Evolutionary conservation across 495 filamentous ascomycete genomes (phyloP), one percentile per base, ranked within the genome.

Genomic region (Xylaria castorea): DNA sequence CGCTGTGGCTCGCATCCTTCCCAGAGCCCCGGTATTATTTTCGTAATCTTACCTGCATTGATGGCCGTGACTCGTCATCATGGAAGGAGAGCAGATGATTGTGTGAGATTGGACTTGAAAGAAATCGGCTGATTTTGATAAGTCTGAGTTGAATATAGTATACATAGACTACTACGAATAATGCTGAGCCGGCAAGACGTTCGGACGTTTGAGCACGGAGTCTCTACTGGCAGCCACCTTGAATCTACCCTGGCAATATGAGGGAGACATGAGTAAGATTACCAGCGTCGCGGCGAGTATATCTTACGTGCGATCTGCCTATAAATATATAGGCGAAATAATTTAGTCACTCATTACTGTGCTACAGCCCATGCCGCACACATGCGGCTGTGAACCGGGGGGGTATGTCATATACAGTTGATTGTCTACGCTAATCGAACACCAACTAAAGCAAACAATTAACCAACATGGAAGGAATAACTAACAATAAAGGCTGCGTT

Each of bases 301-400:
- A 30, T 53, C 48, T 67, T 67, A 67, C 65, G 32, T 36, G 48
- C 48, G 20, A 8, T 38, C 6, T 27, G 32, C 18, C 42, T 67
- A 67, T 53, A 51, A 67, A 34, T 67, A 66, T 22, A 66, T 30
- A 62, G 61, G 38, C 61, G 61, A 64, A 22, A 44, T n/a, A 22
- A 38, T 14, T 44, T 64, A 64, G 61, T 64, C 38, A 44, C 36
- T 30, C 42, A 66, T 48, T 48, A 65, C 62, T 46, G 63, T 36
- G 46, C 30, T 67, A 48, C 46, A 42, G 12, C 14, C 60, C 60
- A 30, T 55, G 65, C 32, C 18, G 46, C 5, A 11, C 18, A 67
- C 32, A 53, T 67, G 61, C 61, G 61, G 61, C 61, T 64, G 61
- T 44, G 18, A 44, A 16, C 61, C 22, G n/a, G 38, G 61, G n/a